Percentiles rank a stretch among this genome's conserved stretches.
Conservation (phyloP, 2,329 filamentous ascomycete species). For the Chrysoporthe deuterocubensis region DNA sequence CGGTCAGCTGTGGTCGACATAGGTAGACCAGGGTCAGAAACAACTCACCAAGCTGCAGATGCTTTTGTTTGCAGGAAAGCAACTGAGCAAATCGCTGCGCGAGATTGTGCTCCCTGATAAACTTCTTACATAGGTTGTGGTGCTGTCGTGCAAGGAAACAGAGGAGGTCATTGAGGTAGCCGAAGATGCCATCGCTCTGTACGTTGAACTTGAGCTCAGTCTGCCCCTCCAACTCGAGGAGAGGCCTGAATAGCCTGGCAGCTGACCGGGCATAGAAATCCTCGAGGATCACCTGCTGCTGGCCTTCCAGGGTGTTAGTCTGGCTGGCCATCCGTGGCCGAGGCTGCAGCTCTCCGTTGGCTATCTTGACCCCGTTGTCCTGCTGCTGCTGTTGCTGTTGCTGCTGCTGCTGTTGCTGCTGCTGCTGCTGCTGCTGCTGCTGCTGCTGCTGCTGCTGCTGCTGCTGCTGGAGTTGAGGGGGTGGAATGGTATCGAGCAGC, state of each 20-base stretch:
- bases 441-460: too few relatives aligned
- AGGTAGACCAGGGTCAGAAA: not conserved
- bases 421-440: too few relatives aligned
- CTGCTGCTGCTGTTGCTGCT: too few relatives aligned
- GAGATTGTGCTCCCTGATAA: slow-evolving; percentile 80
- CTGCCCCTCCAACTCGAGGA: slow-evolving; percentile 77
- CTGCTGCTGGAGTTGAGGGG: slow-evolving; percentile 46
- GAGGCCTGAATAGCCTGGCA: slow-evolving; percentile 80
- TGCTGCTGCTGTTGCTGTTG: too few relatives aligned
- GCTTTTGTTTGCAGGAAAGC: slow-evolving; percentile 83
- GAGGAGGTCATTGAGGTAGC: slow-evolving; percentile 88
- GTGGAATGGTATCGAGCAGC: slow-evolving; percentile 73
- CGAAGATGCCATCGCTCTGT: slow-evolving; percentile 87
- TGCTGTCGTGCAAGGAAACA: slow-evolving; percentile 94
- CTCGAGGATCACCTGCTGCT: slow-evolving; percentile 81
- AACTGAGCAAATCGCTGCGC: slow-evolving; percentile 81
- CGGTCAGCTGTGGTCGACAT: slow-evolving; percentile 31
- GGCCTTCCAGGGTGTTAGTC: slow-evolving; percentile 33
- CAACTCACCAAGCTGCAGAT: slow-evolving; percentile 82
- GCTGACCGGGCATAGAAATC: slow-evolving; percentile 90
- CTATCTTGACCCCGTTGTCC: slow-evolving; percentile 61
- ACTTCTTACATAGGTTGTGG: slow-evolving; percentile 82
- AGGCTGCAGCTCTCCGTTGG: slow-evolving; percentile 69
- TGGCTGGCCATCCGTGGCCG: slow-evolving; percentile 55
- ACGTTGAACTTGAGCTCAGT: slow-evolving; percentile 73